Evolutionary conservation across 2,329 filamentous ascomycete species (phyloP).

Genomic region (Clonostachys chloroleuca): DNA sequence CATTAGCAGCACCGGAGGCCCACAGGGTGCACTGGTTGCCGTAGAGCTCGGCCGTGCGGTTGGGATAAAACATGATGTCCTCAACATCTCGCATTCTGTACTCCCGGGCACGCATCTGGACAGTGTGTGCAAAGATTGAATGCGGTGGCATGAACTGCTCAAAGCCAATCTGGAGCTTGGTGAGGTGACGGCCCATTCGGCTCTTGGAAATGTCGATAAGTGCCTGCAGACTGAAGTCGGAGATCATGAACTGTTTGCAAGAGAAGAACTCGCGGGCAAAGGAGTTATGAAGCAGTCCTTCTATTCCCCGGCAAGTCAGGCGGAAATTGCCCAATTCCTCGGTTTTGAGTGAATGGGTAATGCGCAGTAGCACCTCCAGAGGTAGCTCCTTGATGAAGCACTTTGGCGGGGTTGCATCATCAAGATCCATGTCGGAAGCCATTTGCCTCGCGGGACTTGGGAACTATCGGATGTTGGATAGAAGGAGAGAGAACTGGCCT

Average conservation of each 20-base stretch:
- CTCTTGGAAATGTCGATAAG: constrained; percentile 48
- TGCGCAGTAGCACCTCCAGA: constrained; percentile 52
- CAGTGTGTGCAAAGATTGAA: background rate
- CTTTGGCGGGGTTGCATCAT: too few relatives aligned
- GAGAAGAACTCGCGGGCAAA: constrained; percentile 62
- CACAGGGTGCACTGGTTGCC: constrained; percentile 1
- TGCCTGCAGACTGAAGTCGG: constrained; percentile 48
- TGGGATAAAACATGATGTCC: too few relatives aligned
- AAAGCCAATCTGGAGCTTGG: constrained; percentile 23
- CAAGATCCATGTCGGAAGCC: too few relatives aligned
- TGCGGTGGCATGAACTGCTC: constrained; percentile 5
- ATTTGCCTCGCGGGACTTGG: too few relatives aligned
- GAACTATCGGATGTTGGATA: too few relatives aligned
- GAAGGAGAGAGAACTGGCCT: too few relatives aligned
- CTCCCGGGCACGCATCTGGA: background rate
- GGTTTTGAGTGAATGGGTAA: constrained; percentile 49
- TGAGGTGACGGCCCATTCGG: constrained; percentile 30
- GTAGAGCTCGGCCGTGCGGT: background rate
- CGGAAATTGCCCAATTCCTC: constrained; percentile 51
- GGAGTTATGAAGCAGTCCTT: constrained; percentile 45
- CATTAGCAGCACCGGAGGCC: constrained; percentile 38
- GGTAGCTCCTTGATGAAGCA: constrained; percentile 28
- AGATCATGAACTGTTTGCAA: constrained; percentile 63
- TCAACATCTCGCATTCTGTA: too few relatives aligned
- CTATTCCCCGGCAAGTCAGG: constrained; percentile 47